Evolutionary conservation across 805 yeast species (phyloP), one percentile per base, ranked within the genome.

Genomic region (Nakazawaea wickerhamii): DNA sequence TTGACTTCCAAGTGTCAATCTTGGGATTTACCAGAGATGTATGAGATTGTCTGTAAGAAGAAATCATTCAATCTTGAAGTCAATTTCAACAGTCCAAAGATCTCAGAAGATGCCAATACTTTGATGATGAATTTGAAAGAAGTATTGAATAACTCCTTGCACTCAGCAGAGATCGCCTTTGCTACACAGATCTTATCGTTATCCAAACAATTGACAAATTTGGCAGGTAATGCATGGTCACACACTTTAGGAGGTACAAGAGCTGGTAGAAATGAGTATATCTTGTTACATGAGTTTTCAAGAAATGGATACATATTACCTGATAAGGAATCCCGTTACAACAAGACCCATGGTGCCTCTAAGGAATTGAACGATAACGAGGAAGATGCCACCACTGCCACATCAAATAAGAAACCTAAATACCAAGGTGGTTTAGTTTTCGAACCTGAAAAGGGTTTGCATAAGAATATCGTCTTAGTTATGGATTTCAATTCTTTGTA

Each of bases 401-500:
- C 79, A 5, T 73, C 75, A 5, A 73, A 69, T 49, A 77, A 78
- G 55, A 84, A 81, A 58, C 81, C 88, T 14, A 85, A 85, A 57
- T 88, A 67, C 59, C 86, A 84, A 58, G 96, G 96, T 70, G 96
- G 99, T 59, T 72, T 88, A 50, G 99, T 93, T 23, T 87, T 93
- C 61, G 99, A 93, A 50, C 99, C 99, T 1, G 96, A 86, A 55
- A 88, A 84, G 58, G 99, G 99, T 2, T 68, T 93, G 31, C 96
- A 91, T 58, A 88, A 87, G 57, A 84, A 87, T 50, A 86, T 83
- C 58, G 76, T 89, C 3, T 65, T 93, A 48, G 99, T 93, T 18
- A 90, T 93, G 98, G 99, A 93, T 66, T 93, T 93, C 81, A 93
- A 93, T 65, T 88, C 96, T 38, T 74, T 93, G 66, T 93, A 93